Evolutionary conservation across 1,139 yeast genomes (phyloP), one percentile per base, ranked within the genome.

Genomic region (Saccharomyces hybrid): DNA sequence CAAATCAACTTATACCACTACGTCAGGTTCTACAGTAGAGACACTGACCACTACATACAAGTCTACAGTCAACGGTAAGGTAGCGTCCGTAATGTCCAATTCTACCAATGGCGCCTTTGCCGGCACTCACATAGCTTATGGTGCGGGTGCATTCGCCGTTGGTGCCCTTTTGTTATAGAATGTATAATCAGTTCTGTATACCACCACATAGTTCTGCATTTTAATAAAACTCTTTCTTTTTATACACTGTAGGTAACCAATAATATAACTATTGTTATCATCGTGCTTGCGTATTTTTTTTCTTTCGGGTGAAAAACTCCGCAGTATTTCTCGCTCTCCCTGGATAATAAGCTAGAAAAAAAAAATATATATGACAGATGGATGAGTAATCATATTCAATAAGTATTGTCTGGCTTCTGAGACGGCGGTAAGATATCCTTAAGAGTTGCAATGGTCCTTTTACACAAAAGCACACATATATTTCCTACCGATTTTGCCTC

Each of bases 401-500:
- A 38, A 19, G n/a, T 9, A 23, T 11, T 13, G n/a, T 26, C 14
- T 42, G 23, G 13, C 25, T 27, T 27, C 38, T 5, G n/a, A 14
- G 5, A 27, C 27, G 48, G 31, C n/a, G 14, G 48, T n/a, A 5
- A 46, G 48, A n/a, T n/a, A n/a, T 26, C 29, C 16, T 26, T 25
- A 27, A 16, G 31, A 46, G 48, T 23, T 26, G 44, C 26, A 51
- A 86, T 87, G 95, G 95, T 86, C 34, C 80, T 84, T 52, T 78
- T 83, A 70, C 82, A 80, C 68, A 79, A 79, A 61, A 81, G 76
- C 58, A 67, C 75, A 16, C 86, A 83, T 66, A 69, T 73, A 27
- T 87, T 76, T 68, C 73, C 78, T 54, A 82, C 83, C 68, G 84
- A 84, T 63, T 90, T 90, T 66, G 78, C 77, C 52, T 86, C 93